Evolutionary conservation across 179 eudicot genomes (phyloP).

Genomic region (Silene vulgaris): DNA sequence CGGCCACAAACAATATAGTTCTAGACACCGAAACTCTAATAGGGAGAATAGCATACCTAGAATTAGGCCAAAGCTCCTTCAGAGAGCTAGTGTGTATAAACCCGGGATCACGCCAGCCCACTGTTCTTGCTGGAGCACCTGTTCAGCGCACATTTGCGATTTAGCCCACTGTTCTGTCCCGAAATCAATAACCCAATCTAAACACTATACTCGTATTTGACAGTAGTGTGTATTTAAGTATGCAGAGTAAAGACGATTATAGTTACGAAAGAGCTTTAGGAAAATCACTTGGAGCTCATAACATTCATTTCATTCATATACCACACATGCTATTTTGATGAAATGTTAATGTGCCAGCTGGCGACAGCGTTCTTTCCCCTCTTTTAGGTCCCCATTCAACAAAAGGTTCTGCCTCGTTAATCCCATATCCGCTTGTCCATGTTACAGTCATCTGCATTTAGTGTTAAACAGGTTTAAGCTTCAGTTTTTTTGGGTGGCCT

Average conservation of each 20-base stretch:
- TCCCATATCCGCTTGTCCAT: conserved; percentile 90
- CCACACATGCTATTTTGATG: conserved; percentile 83
- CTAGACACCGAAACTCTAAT: not conserved
- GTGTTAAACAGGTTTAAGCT: not conserved
- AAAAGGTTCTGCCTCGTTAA: conserved; percentile 63
- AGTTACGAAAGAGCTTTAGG: no score
- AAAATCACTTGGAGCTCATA: no score
- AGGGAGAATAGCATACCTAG: conserved; percentile 35
- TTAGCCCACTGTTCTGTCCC: not conserved
- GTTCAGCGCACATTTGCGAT: conserved; percentile 1
- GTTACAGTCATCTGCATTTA: conserved; percentile 77
- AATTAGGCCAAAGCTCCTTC: conserved; percentile 87
- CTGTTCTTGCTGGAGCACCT: conserved; percentile 94
- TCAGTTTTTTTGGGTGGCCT: not conserved
- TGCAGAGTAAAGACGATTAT: not conserved
- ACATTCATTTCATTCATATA: conserved; percentile 15
- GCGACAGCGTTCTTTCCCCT: conserved; percentile 40
- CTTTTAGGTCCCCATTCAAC: conserved; percentile 73
- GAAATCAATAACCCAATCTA: no score
- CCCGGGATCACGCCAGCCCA: conserved; percentile 99
- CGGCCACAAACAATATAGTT: no score
- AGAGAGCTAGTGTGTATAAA: conserved; percentile 73
- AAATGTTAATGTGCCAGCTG: conserved; percentile 80
- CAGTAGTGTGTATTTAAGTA: no score
- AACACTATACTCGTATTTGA: no score